Evolutionary conservation across 352 stramenopile genomes (phyloP).

Genomic region (Pythium apleroticum): DNA sequence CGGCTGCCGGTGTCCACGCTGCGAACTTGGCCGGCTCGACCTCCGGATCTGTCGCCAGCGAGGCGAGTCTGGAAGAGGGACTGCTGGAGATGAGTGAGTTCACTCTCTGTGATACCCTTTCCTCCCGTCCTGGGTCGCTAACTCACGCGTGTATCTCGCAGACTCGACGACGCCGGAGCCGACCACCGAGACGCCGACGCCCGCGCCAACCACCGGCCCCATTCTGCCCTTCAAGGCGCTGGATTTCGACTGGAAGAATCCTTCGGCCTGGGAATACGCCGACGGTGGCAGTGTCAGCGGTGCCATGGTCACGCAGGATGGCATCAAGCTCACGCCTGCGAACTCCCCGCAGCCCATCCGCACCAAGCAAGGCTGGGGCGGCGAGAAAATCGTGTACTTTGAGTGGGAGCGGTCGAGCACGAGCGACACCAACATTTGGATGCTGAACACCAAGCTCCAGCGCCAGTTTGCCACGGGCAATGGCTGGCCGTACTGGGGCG

Average conservation of each 20-base stretch:
- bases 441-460: constrained; percentile 77
- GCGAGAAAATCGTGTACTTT: constrained; percentile 71
- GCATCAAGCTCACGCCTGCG: constrained; percentile 52
- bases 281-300: constrained; percentile 34
- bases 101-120: not conserved
- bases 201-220: constrained; percentile 28
- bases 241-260: constrained; percentile 69
- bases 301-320: constrained; percentile 45
- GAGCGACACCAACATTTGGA: constrained; percentile 85
- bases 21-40: constrained; percentile 24
- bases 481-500: constrained; percentile 73
- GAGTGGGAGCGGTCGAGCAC: constrained; percentile 62
- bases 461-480: constrained; percentile 57
- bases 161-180: constrained; percentile 22
- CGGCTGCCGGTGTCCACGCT: constrained; percentile 22
- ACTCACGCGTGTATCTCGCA: not conserved
- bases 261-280: constrained; percentile 62
- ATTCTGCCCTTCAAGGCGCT: constrained; percentile 47
- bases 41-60: constrained; percentile 12
- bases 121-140: no score
- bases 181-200: constrained; percentile 15
- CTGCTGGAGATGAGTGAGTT: not conserved
- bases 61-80: constrained; percentile 23
- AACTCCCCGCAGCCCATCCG: constrained; percentile 63
- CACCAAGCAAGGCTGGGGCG: constrained; percentile 59